phyloP scores from a whole-genome alignment of 768 basidiomycete species.

The Pleurotus platypus region DNA sequence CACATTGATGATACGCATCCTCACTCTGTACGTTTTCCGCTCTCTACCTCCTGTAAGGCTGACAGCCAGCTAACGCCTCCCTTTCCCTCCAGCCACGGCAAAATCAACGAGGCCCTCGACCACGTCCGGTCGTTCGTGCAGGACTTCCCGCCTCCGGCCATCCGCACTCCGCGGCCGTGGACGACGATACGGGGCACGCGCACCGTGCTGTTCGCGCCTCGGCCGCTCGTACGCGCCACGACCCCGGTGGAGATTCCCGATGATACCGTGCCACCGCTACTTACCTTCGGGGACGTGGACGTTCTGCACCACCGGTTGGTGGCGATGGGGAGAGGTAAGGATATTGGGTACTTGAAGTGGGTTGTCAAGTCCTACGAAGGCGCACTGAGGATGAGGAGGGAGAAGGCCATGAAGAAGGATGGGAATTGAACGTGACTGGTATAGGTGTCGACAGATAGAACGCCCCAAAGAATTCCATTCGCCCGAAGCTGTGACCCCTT shows the following conservation, averaged over 20 bases:
- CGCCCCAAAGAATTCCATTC: no score
- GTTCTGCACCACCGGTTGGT: slow-evolving; percentile 73
- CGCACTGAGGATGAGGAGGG: slow-evolving; percentile 58
- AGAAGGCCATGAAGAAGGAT: slow-evolving; percentile 35
- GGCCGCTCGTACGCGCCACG: slow-evolving; percentile 72
- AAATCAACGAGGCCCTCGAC: slow-evolving; percentile 49
- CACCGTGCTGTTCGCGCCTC: slow-evolving; percentile 46
- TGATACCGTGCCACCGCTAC: slow-evolving; percentile 74
- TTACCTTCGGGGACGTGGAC: slow-evolving; percentile 77
- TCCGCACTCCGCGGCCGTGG: slow-evolving; percentile 39
- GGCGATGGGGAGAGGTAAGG: slow-evolving; percentile 32
- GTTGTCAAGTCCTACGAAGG: slow-evolving; percentile 70
- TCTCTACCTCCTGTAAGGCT: no score
- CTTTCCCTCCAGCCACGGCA: slow-evolving; percentile 34
- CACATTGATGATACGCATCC: slow-evolving; percentile 61
- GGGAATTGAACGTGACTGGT: no score
- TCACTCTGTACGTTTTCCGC: slow-evolving; percentile 48
- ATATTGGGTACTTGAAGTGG: slow-evolving; percentile 70
- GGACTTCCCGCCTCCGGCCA: slow-evolving; percentile 57
- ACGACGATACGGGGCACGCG: slow-evolving; percentile 55
- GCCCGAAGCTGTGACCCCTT: no score
- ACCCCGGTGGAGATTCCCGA: slow-evolving; percentile 61
- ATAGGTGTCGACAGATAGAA: no score
- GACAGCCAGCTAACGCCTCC: background rate
- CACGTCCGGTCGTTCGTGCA: slow-evolving; percentile 59